A percentile compares a stretch with the other conserved stretches of the same genome.
Conservation (phyloP, 306 rosid species). For the Rubus idaeus region DNA sequence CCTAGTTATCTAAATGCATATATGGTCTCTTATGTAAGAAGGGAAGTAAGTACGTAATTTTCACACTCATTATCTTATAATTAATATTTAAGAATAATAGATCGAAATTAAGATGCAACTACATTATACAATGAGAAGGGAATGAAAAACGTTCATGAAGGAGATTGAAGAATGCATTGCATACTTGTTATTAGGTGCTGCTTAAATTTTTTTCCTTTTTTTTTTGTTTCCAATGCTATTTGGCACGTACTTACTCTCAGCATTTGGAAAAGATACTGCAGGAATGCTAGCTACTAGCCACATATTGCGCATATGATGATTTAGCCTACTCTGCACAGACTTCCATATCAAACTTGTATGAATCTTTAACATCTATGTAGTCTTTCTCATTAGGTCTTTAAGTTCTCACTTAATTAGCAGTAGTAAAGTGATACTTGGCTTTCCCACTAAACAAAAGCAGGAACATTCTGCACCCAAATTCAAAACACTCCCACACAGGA, state of each 20-base stretch:
- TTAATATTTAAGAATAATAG: too few relatives aligned
- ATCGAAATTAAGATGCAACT: too few relatives aligned
- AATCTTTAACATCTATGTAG: neutral
- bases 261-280: neutral
- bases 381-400: neutral
- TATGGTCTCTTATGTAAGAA: too few relatives aligned
- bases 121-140: too few relatives aligned
- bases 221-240: too few relatives aligned
- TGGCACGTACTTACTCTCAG: neutral
- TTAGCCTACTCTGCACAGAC: constrained; percentile 3
- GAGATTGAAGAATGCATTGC: neutral
- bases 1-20: too few relatives aligned
- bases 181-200: neutral
- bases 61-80: too few relatives aligned
- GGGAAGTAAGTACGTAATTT: too few relatives aligned
- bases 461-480: constrained; percentile 38
- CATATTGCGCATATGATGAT: neutral
- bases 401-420: constrained; percentile 2
- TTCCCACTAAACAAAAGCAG: constrained; percentile 24
- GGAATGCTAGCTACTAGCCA: neutral
- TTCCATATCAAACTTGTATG: constrained; percentile 19
- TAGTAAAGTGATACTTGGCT: constrained; percentile 27
- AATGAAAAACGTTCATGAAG: neutral
- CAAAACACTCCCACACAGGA: constrained; percentile 29
- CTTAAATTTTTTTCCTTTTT: too few relatives aligned